Evolutionary conservation across 192 early-diverging fungal genomes (phyloP).

Genomic region (Umbelopsis isabellina): DNA sequence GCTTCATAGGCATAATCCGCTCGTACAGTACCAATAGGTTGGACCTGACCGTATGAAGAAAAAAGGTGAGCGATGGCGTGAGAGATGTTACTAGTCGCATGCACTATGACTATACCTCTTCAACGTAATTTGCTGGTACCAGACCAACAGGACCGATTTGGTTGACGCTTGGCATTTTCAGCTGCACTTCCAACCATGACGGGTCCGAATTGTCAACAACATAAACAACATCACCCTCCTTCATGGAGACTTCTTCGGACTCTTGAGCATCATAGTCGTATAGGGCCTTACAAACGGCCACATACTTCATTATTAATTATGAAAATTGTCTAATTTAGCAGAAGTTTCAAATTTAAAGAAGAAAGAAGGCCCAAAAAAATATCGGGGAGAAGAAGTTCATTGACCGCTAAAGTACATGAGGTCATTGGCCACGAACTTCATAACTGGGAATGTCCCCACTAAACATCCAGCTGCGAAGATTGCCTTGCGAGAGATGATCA

Average conservation of each 20-base stretch:
- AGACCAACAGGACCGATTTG: slow-evolving; percentile 68
- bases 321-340: slow-evolving; percentile 2
- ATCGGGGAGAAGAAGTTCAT: slow-evolving; percentile 1
- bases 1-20: slow-evolving; percentile 88
- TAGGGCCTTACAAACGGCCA: slow-evolving; percentile 73
- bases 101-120: slow-evolving; percentile 42
- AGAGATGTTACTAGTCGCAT: no score
- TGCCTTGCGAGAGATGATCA: slow-evolving; percentile 17
- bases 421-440: slow-evolving; percentile 16
- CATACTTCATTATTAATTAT: slow-evolving; percentile 42
- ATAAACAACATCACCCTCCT: slow-evolving; percentile 87
- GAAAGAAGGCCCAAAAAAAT: background rate
- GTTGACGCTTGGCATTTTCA: slow-evolving; percentile 58
- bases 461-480: slow-evolving; percentile 34
- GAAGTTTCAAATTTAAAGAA: slow-evolving; percentile 2
- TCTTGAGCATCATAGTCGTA: slow-evolving; percentile 89
- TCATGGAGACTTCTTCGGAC: slow-evolving; percentile 83
- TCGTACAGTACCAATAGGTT: slow-evolving; percentile 57
- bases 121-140: slow-evolving; percentile 92
- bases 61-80: background rate
- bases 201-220: slow-evolving; percentile 86
- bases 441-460: slow-evolving; percentile 35
- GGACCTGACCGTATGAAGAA: slow-evolving; percentile 45
- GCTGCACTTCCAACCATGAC: slow-evolving; percentile 89
- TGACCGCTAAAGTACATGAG: background rate